Conservation (phyloP, 495 filamentous ascomycete species). For the Aspergillus baeticus region DNA sequence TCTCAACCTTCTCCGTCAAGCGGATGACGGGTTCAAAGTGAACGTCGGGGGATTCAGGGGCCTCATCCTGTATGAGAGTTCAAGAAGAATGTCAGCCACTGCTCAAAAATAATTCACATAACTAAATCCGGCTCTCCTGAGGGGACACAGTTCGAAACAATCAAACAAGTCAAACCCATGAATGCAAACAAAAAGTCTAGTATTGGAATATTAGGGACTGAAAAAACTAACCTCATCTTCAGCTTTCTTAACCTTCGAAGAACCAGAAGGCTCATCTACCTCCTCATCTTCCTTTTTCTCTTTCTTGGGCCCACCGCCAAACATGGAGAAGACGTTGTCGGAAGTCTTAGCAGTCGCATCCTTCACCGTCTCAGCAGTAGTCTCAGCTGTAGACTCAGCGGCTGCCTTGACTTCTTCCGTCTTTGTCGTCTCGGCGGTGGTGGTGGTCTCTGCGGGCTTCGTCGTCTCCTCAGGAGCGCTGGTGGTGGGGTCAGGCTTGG, state of each 20-base stretch:
- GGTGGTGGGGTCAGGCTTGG: slow-evolving; percentile 50
- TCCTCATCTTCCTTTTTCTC: slow-evolving; percentile 83
- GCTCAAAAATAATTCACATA: background rate
- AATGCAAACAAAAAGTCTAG: background rate
- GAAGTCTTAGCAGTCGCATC: slow-evolving; percentile 56
- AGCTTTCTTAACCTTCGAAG: slow-evolving; percentile 77
- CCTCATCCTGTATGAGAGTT: slow-evolving; percentile 55
- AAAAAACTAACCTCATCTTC: slow-evolving; percentile 47
- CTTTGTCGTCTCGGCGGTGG: slow-evolving; percentile 30
- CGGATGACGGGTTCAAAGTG: slow-evolving; percentile 96
- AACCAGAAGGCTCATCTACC: slow-evolving; percentile 77
- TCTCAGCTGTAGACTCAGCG: slow-evolving; percentile 38
- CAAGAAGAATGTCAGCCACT: background rate
- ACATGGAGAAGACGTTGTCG: slow-evolving; percentile 92
- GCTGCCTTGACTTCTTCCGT: slow-evolving; percentile 38
- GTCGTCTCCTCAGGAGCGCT: slow-evolving; percentile 37
- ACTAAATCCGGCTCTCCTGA: background rate
- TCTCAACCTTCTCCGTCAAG: slow-evolving; percentile 93
- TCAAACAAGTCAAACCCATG: background rate
- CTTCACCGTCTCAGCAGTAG: slow-evolving; percentile 43
- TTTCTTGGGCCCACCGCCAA: slow-evolving; percentile 85
- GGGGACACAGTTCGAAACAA: background rate
- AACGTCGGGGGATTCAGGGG: slow-evolving; percentile 82
- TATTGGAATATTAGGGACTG: background rate
- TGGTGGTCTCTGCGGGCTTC: slow-evolving; percentile 38